These are phyloP conservation scores for Plasmodium billcollinsi DNA, from an alignment of 169 alveolate species.

Conservation along the genomic window DNA sequence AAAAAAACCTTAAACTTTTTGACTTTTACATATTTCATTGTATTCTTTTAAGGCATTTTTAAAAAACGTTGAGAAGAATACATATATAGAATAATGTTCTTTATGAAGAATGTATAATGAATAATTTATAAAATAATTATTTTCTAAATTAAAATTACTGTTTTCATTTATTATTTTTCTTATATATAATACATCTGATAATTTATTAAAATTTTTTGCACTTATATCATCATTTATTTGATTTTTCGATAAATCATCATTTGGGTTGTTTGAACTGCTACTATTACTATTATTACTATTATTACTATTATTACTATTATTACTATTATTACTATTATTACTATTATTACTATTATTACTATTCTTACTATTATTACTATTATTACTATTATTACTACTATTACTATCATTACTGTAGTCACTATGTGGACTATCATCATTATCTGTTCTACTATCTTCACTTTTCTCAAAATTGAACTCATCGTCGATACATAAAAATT, in stretches of 20 bases:
- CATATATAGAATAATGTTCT: constrained; percentile 71
- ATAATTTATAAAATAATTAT: constrained; percentile 55
- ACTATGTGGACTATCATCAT: not conserved
- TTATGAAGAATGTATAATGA: constrained; percentile 59
- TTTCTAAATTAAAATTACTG: constrained; percentile 36
- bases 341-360: not conserved
- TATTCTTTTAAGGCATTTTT: constrained; percentile 66
- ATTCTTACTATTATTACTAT: not conserved
- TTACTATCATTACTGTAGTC: not conserved
- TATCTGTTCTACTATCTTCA: constrained; percentile 11
- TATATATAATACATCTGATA: constrained; percentile 42
- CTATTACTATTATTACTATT: not conserved
- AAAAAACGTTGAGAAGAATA: constrained; percentile 56
- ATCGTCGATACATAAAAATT: not conserved
- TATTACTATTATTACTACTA: not conserved
- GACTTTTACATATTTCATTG: constrained; percentile 30
- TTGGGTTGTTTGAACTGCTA: not conserved
- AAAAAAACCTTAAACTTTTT: not conserved
- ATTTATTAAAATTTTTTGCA: constrained; percentile 15
- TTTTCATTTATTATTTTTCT: constrained; percentile 63
- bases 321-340: not conserved
- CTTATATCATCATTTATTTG: not conserved
- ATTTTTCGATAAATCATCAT: not conserved
- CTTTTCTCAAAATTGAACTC: not conserved
- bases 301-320: not conserved